phyloP scores from a whole-genome alignment of 2,329 filamentous ascomycete genomes.

The Endocalyx cinctus region DNA sequence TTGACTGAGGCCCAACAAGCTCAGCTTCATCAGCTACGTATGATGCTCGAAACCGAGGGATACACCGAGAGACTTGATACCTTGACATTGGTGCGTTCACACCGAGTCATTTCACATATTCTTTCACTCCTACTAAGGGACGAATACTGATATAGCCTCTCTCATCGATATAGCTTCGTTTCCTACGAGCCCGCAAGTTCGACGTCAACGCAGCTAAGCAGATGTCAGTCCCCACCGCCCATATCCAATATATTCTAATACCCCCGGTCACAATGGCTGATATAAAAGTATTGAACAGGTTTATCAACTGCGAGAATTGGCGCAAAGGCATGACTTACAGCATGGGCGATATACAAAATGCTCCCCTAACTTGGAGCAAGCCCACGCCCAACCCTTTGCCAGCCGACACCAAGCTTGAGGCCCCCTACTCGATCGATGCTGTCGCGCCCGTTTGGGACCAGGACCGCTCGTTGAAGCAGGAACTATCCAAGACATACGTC shows the following conservation, averaged over 20 bases:
- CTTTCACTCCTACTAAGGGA: too few relatives aligned
- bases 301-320: conserved; percentile 87
- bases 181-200: conserved; percentile 92
- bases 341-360: too few relatives aligned
- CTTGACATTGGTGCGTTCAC: conserved; percentile 68
- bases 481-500: conserved; percentile 88
- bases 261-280: neutral
- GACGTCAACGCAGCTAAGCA: conserved; percentile 77
- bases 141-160: too few relatives aligned
- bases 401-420: conserved; percentile 8
- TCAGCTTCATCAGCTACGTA: conserved; percentile 78
- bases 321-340: conserved; percentile 74
- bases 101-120: neutral
- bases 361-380: too few relatives aligned
- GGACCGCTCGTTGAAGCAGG: conserved; percentile 56
- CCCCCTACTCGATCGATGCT: conserved; percentile 49
- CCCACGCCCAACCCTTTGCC: too few relatives aligned
- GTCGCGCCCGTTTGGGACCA: conserved; percentile 67
- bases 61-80: conserved; percentile 85
- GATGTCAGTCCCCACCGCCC: conserved; percentile 62
- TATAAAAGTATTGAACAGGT: conserved; percentile 62
- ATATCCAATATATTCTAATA: conserved; percentile 1
- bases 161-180: conserved; percentile 79
- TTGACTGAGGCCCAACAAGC: conserved; percentile 85
- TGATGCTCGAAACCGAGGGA: conserved; percentile 78